Percentiles rank a stretch among this genome's conserved stretches.
These are phyloP conservation scores for Apium graveolens DNA, from an alignment of 129 eudicot genomes.

Conservation along the genomic window DNA sequence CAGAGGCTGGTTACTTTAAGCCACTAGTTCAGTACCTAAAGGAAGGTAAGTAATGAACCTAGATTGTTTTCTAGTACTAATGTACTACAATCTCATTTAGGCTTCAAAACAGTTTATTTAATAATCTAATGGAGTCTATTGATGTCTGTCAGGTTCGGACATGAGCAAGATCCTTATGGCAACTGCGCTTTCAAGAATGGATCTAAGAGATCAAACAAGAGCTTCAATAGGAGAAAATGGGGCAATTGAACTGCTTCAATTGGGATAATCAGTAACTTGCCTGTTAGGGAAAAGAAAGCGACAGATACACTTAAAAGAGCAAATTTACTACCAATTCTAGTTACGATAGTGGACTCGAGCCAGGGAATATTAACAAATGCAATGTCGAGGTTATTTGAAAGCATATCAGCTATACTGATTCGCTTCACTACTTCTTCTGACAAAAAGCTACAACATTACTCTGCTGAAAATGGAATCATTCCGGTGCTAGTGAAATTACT, in stretches of 20 bases:
- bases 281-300: conserved; percentile 45
- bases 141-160: conserved; percentile 60
- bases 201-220: conserved; percentile 60
- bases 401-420: conserved; percentile 47
- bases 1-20: conserved; percentile 89
- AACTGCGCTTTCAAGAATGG: conserved; percentile 78
- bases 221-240: conserved; percentile 71
- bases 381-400: conserved; percentile 34
- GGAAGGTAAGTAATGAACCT: conserved; percentile 40
- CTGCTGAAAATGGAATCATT: conserved; percentile 57
- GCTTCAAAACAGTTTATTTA: not conserved
- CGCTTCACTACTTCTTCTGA: conserved; percentile 67
- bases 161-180: conserved; percentile 95
- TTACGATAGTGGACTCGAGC: conserved; percentile 38
- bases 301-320: conserved; percentile 58
- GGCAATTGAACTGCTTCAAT: conserved; percentile 72
- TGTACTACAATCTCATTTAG: not conserved
- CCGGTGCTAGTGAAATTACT: conserved; percentile 61
- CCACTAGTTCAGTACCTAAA: conserved; percentile 68
- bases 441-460: conserved; percentile 45
- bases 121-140: not conserved
- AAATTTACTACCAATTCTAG: conserved; percentile 50
- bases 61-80: not conserved
- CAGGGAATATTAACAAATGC: conserved; percentile 17
- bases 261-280: conserved; percentile 67